These are phyloP conservation scores for Nothopassalora personata DNA, from an alignment of 2,329 filamentous ascomycete species.

Conservation along the genomic window DNA sequence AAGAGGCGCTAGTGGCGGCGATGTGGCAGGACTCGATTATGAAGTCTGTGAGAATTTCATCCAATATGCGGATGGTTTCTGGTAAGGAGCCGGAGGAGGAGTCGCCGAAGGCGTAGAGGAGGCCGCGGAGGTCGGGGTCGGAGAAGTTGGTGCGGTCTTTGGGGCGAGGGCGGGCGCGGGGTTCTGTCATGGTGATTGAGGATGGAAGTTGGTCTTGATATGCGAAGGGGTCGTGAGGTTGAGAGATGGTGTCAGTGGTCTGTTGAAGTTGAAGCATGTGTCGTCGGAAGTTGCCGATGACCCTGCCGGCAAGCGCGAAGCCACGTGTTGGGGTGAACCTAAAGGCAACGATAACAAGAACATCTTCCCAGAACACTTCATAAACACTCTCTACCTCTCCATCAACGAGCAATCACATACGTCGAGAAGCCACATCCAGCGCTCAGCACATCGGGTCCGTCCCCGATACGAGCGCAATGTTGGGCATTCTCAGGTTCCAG, in stretches of 20 bases:
- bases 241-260: conserved; percentile 3
- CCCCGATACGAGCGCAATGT: conserved; percentile 48
- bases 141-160: conserved; percentile 45
- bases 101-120: conserved; percentile 78
- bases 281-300: neutral
- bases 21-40: conserved; percentile 90
- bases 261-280: neutral
- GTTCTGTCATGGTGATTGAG: conserved; percentile 40
- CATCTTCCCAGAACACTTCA: neutral
- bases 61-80: conserved; percentile 77
- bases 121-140: conserved; percentile 39
- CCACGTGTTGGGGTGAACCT: conserved; percentile 1
- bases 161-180: conserved; percentile 43
- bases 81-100: conserved; percentile 66
- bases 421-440: no score
- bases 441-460: neutral
- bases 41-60: conserved; percentile 95
- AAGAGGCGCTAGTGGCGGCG: conserved; percentile 77
- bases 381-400: neutral
- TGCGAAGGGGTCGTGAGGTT: neutral
- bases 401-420: neutral
- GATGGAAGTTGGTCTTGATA: neutral
- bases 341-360: neutral
- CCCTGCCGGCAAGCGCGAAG: neutral
- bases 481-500: conserved; percentile 98